Percentiles rank a stretch among this genome's conserved stretches.
These are phyloP conservation scores for Pseudevernia furfuracea DNA, from an alignment of 495 filamentous ascomycete genomes.

Conservation along the genomic window DNA sequence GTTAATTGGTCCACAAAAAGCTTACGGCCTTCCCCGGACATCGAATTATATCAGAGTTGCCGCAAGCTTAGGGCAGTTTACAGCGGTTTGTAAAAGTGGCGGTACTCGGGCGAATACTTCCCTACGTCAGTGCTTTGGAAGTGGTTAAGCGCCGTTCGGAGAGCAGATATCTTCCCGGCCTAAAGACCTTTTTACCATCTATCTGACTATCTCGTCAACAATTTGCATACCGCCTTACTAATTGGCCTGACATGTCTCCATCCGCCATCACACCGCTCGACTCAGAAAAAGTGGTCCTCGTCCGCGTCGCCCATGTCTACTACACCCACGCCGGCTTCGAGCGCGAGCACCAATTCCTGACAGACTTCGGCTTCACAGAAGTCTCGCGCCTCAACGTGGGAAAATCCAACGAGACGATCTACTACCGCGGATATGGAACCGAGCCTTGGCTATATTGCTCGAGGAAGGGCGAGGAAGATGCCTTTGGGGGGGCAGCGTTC, in stretches of 20 bases:
- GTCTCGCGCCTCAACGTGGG: constrained; percentile 24
- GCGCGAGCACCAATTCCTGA: constrained; percentile 40
- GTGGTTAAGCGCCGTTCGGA: not conserved
- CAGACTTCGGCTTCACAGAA: constrained; percentile 52
- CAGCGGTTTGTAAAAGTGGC: not conserved
- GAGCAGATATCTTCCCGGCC: not conserved
- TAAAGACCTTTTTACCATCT: not conserved
- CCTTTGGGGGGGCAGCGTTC: constrained; percentile 49
- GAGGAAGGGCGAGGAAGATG: constrained; percentile 38
- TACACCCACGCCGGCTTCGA: constrained; percentile 48
- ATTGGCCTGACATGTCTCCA: not conserved
- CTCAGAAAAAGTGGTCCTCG: constrained; percentile 41
- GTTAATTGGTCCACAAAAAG: not conserved
- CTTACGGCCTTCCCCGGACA: not conserved
- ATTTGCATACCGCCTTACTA: not conserved
- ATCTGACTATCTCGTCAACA: not conserved
- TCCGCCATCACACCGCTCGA: not conserved
- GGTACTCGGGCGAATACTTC: not conserved
- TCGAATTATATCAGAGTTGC: not conserved
- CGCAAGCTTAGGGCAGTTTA: too few relatives aligned
- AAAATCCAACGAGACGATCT: constrained; percentile 42
- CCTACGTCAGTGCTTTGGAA: not conserved
- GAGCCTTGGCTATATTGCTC: constrained; percentile 52
- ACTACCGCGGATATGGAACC: constrained; percentile 53
- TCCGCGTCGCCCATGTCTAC: constrained; percentile 49